Percentiles rank a stretch among this genome's conserved stretches.
phyloP scores from a whole-genome alignment of 495 filamentous ascomycete genomes.

The Penicillium angulare region DNA sequence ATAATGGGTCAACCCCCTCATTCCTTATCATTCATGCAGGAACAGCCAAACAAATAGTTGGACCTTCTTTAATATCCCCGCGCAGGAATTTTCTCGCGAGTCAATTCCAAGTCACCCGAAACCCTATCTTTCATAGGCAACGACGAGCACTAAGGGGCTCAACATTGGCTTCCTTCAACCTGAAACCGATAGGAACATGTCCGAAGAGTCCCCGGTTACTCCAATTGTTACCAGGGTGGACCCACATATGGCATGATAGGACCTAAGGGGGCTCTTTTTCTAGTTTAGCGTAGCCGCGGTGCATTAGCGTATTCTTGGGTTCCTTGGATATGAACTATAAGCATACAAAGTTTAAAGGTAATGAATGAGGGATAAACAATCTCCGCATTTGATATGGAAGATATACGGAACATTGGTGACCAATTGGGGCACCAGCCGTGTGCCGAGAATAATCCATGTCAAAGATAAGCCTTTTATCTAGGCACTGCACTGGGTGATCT shows the following conservation, averaged over 20 bases:
- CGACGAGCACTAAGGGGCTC: not conserved
- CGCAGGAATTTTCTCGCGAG: too few relatives aligned
- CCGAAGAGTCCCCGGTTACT: not conserved
- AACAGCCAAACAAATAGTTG: too few relatives aligned
- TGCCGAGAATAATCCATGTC: too few relatives aligned
- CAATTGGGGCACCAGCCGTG: too few relatives aligned
- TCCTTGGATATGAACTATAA: not conserved
- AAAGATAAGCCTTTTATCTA: too few relatives aligned
- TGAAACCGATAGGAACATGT: not conserved
- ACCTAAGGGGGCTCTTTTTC: not conserved
- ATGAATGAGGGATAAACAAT: not conserved
- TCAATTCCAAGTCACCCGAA: not conserved
- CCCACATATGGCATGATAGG: not conserved
- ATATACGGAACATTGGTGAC: too few relatives aligned
- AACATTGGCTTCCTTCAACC: not conserved
- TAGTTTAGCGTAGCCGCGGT: constrained; percentile 11
- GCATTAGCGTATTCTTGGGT: constrained; percentile 5
- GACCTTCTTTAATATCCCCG: too few relatives aligned
- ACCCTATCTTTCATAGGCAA: not conserved
- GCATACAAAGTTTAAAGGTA: not conserved
- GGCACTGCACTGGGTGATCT: too few relatives aligned
- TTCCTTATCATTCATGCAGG: too few relatives aligned
- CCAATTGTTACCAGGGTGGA: not conserved
- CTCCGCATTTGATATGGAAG: not conserved
- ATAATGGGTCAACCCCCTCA: too few relatives aligned